Percentiles rank a stretch among this genome's conserved stretches.
Conservation (phyloP, 1,139 yeast genomes). For the Spencermartinsiella ligniputridi region DNA sequence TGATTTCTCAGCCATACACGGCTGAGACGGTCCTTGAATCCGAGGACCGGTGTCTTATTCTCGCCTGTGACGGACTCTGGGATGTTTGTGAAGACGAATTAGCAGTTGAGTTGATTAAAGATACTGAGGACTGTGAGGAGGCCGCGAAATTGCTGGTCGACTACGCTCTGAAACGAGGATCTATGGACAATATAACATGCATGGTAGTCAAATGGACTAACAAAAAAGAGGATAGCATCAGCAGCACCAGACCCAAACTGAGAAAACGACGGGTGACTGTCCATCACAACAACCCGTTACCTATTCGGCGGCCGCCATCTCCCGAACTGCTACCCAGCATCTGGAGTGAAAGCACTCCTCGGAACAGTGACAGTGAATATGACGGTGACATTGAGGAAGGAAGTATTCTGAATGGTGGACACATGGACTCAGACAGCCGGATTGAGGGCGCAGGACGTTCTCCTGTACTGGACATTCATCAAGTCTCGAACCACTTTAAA, state of each 20-base stretch:
- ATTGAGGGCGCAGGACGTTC: background rate
- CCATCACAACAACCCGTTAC: background rate
- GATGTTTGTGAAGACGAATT: conserved; percentile 75
- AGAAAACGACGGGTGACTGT: background rate
- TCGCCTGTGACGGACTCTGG: conserved; percentile 95
- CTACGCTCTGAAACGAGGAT: conserved; percentile 63
- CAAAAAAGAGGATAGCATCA: background rate
- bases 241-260: background rate
- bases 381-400: background rate
- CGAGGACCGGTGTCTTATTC: conserved; percentile 64
- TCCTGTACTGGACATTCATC: background rate
- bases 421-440: background rate
- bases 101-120: conserved; percentile 63
- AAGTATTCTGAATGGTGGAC: background rate
- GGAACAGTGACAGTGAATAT: conserved; percentile 1
- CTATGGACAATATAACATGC: conserved; percentile 81
- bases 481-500: background rate
- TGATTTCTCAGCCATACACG: conserved; percentile 74
- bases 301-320: background rate
- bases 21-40: conserved; percentile 40
- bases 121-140: conserved; percentile 47
- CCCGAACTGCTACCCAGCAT: background rate
- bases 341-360: background rate
- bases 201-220: conserved; percentile 52
- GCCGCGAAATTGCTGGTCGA: conserved; percentile 67